Conservation (phyloP, 2,329 filamentous ascomycete species). For the Fusarium temperatum region DNA sequence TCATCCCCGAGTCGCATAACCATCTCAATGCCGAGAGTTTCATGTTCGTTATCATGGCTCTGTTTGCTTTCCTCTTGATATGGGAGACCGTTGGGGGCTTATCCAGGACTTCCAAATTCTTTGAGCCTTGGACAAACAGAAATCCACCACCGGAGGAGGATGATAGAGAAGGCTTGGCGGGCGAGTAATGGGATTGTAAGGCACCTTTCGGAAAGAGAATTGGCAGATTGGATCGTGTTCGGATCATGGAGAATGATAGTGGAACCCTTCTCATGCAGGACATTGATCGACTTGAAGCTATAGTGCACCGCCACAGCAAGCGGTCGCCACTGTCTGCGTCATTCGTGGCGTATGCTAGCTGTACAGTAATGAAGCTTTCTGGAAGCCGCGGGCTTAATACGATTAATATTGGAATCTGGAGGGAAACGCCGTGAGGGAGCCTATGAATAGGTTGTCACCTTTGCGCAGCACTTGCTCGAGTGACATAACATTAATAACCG, state of each 20-base stretch:
- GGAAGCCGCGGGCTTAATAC: not conserved
- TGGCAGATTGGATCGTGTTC: not conserved
- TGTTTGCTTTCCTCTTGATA: slow-evolving; percentile 53
- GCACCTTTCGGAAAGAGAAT: not conserved
- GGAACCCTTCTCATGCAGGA: not conserved
- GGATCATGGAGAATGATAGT: not conserved
- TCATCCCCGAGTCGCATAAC: slow-evolving; percentile 49
- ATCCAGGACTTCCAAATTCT: slow-evolving; percentile 42
- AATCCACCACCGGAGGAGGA: slow-evolving; percentile 42
- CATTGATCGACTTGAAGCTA: not conserved
- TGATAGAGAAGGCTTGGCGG: slow-evolving; percentile 26
- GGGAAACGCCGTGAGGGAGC: slow-evolving; percentile 15
- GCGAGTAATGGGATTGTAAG: not conserved
- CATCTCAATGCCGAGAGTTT: slow-evolving; percentile 47
- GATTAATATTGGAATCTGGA: not conserved
- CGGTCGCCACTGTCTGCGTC: slow-evolving; percentile 13
- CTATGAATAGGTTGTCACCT: not conserved
- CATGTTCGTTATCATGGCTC: slow-evolving; percentile 53
- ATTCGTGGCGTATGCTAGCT: slow-evolving; percentile 23
- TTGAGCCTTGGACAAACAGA: slow-evolving; percentile 47
- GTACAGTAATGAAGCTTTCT: not conserved
- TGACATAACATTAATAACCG: not conserved
- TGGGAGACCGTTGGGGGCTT: slow-evolving; percentile 56
- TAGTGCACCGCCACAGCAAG: slow-evolving; percentile 2
- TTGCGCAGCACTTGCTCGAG: not conserved